Conservation (phyloP, 805 yeast species). For the Spathaspora arborariae region DNA sequence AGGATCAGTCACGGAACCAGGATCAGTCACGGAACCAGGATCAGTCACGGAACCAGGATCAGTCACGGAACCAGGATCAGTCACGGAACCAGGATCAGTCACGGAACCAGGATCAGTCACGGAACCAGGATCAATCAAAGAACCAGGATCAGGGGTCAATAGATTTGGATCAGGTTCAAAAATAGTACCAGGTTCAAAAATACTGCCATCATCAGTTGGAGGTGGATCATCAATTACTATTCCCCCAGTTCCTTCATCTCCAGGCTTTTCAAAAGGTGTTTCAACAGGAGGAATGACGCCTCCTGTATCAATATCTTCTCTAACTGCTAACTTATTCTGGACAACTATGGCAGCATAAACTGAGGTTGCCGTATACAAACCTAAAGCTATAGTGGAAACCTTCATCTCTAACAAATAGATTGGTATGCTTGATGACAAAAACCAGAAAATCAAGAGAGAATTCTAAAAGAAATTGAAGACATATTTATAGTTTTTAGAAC, state of each 20-base stretch:
- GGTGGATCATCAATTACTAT: not conserved
- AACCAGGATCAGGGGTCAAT: too few species aligned
- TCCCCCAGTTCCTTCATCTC: too few species aligned
- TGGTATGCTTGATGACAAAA: not conserved
- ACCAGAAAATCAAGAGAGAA: not conserved
- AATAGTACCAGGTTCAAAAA: not conserved
- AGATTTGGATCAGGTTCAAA: not conserved
- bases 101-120: not conserved
- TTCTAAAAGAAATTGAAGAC: not conserved
- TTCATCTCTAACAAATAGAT: slow-evolving; percentile 6
- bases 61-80: not conserved
- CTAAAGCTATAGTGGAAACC: slow-evolving; percentile 10
- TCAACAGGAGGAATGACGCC: slow-evolving; percentile 3
- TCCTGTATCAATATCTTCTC: slow-evolving; percentile 5
- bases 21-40: too few species aligned
- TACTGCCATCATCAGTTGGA: not conserved
- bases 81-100: not conserved
- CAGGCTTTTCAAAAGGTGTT: slow-evolving; percentile 1
- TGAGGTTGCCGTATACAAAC: slow-evolving; percentile 10
- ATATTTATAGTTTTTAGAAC: not conserved
- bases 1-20: too few species aligned
- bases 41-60: too few species aligned
- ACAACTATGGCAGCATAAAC: slow-evolving; percentile 1
- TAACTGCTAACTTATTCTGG: slow-evolving; percentile 2
- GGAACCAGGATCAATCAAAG: not conserved